phyloP scores from a whole-genome alignment of 495 filamentous ascomycete genomes.

The Clavariopsis aquatica region DNA sequence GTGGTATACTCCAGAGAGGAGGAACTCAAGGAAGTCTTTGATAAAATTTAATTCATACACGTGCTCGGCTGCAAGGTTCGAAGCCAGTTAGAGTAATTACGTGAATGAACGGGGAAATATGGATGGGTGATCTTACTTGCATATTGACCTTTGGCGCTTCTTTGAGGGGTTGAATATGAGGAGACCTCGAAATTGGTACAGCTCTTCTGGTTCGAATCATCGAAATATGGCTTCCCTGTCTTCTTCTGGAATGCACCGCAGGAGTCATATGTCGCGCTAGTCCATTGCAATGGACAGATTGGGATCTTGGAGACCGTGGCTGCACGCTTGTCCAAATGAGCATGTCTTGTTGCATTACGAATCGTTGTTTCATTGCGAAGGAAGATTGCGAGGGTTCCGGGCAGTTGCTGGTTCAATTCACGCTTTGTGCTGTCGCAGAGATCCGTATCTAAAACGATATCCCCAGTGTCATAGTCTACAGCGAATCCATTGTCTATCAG shows the following conservation, averaged over 20 bases:
- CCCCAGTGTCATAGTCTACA: background rate
- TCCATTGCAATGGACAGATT: background rate
- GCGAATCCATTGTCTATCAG: constrained; percentile 9
- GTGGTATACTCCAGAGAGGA: background rate
- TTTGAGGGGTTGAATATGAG: background rate
- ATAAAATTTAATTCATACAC: constrained; percentile 10
- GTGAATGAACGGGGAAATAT: too few relatives aligned
- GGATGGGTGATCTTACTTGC: background rate
- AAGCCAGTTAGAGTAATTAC: too few relatives aligned
- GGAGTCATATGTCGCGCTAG: background rate
- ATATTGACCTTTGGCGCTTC: constrained; percentile 4
- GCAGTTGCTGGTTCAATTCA: background rate
- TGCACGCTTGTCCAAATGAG: constrained; percentile 5
- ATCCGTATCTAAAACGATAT: background rate
- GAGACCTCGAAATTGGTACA: constrained; percentile 1
- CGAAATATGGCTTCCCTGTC: constrained; percentile 1
- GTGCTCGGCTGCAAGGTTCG: constrained; percentile 1
- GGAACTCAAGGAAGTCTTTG: constrained; percentile 12
- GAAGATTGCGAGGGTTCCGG: background rate
- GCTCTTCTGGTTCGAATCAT: constrained; percentile 2
- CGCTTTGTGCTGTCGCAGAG: constrained; percentile 7
- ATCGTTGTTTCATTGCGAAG: constrained; percentile 12
- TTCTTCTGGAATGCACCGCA: constrained; percentile 3
- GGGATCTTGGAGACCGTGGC: background rate
- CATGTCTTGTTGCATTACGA: background rate